Base-by-base conservation (phyloP, 2,329 filamentous ascomycete genomes). In the Xylariaceae sp. region DNA sequence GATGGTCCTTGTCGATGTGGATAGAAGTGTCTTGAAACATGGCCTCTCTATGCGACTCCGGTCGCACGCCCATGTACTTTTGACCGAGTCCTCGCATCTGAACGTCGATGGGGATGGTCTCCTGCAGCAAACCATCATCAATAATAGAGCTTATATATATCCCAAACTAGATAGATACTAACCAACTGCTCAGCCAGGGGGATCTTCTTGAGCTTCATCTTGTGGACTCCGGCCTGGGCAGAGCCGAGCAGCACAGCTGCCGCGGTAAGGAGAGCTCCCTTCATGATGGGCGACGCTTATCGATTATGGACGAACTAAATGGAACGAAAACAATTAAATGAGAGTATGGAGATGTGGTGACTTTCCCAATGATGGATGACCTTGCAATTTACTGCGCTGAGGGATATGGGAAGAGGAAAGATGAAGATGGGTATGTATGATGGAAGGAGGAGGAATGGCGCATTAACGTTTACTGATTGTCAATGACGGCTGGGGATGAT, bases 181-280 rank as follows among this genome's bases (percentile, higher is more conserved):
- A 96, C 93, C 71, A 99, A 85, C 81, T 98, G 95, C 75, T 98
- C 91, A 48, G 88, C 84, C 57, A 99, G 81, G 66, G 95, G 89
- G 61, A 98, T 81, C 89, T 99, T 99, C 85, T 97, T 90, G 71
- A 99, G 88, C 84, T 96, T 95, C 85, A 97, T 89, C 84, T 91
- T 96, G 86, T 98, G 91, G 65, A 96, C 83, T 70, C 87, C 91
- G 68, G 91, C 93, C 73, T 90, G 84, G 73, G 89, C 89, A 74
- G 89, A 87, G 81, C 90, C 89, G 71, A 93, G 83, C 82, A 96
- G 86, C 80, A 88, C 83, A 71, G 88, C 87, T 78, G 87, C 86
- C 74, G 91, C 88, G 74, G 91, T 81, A 73, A 96, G 77, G 71
- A 92, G 80, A 78, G 88, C 81, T 76, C 87, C 87, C 88, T 96